A percentile compares a stretch with the other conserved stretches of the same genome.
Conservation (phyloP, 2,329 filamentous ascomycete species). For the Xylariomycetidae sp. region DNA sequence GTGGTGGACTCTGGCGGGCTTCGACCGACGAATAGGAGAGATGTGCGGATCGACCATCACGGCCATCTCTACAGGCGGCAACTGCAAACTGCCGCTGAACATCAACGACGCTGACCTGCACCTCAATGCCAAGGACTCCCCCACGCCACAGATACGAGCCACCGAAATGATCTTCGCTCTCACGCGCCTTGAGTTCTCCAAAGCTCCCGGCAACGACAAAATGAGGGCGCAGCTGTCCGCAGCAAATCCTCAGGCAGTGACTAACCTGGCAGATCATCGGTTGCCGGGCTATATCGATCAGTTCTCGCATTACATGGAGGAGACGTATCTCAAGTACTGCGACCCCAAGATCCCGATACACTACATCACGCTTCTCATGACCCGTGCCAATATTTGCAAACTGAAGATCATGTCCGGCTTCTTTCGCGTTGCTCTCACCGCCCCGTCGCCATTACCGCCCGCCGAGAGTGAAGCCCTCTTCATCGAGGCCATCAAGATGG, state of each 20-base stretch:
- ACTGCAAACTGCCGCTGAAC: constrained; percentile 53
- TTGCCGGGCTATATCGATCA: constrained; percentile 44
- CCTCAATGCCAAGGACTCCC: constrained; percentile 48
- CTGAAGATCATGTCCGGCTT: constrained; percentile 50
- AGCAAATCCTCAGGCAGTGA: constrained; percentile 35
- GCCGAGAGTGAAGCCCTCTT: constrained; percentile 47
- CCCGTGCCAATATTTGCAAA: constrained; percentile 49
- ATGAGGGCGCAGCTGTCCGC: constrained; percentile 27
- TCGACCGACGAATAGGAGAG: constrained; percentile 64
- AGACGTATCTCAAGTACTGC: constrained; percentile 49
- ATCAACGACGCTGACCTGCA: constrained; percentile 57
- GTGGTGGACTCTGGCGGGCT: constrained; percentile 66
- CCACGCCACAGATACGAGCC: constrained; percentile 40
- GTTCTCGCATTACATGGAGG: constrained; percentile 50
- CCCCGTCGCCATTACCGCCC: constrained; percentile 32
- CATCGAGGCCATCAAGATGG: constrained; percentile 48
- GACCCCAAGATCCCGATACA: constrained; percentile 54
- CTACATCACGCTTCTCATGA: constrained; percentile 53
- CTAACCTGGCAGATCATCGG: constrained; percentile 44
- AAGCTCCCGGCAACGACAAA: constrained; percentile 45
- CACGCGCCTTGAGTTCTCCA: constrained; percentile 50
- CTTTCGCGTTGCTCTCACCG: constrained; percentile 38
- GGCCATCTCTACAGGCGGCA: constrained; percentile 45
- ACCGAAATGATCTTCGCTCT: constrained; percentile 58
- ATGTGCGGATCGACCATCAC: constrained; percentile 55